A percentile compares a stretch with the other conserved stretches of the same genome.
These are phyloP conservation scores for Fusarium siculi DNA, from an alignment of 2,329 filamentous ascomycete species.

Conservation along the genomic window DNA sequence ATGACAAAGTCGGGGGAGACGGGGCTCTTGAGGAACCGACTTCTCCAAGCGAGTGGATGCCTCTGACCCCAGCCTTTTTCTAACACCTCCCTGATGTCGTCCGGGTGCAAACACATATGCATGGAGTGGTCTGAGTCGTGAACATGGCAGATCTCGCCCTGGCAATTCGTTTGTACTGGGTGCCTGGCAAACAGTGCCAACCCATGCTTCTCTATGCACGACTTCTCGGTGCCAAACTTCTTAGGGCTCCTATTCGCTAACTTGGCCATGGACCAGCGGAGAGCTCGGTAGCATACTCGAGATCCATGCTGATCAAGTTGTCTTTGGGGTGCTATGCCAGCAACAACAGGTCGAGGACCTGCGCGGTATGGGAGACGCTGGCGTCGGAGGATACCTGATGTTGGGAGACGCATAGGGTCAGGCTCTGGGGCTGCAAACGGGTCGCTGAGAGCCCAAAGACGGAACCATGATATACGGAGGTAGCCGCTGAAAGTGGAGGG, in stretches of 20 bases:
- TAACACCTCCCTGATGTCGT: slow-evolving; percentile 78
- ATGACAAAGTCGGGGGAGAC: slow-evolving; percentile 81
- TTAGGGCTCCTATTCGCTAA: slow-evolving; percentile 60
- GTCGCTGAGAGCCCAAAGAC: slow-evolving; percentile 76
- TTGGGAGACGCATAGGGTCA: slow-evolving; percentile 62
- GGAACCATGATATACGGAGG: slow-evolving; percentile 76
- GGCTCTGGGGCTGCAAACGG: slow-evolving; percentile 70
- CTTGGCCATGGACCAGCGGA: slow-evolving; percentile 63
- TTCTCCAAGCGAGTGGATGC: slow-evolving; percentile 73
- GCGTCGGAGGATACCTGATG: slow-evolving; percentile 66
- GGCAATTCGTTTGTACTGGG: slow-evolving; percentile 75
- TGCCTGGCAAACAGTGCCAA: slow-evolving; percentile 77
- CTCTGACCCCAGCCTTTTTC: slow-evolving; percentile 83
- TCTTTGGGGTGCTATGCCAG: slow-evolving; percentile 83
- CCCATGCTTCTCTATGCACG: slow-evolving; percentile 85
- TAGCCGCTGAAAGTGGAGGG: slow-evolving; percentile 80
- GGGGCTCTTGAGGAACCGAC: slow-evolving; percentile 70
- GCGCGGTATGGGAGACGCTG: slow-evolving; percentile 67
- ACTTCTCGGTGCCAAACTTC: slow-evolving; percentile 70
- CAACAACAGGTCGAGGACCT: slow-evolving; percentile 73
- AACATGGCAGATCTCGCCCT: slow-evolving; percentile 85
- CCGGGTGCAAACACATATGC: slow-evolving; percentile 83
- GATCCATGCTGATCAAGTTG: slow-evolving; percentile 76
- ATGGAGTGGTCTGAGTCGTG: slow-evolving; percentile 80
- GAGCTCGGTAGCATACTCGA: slow-evolving; percentile 61